Evolutionary conservation across 345 rosid species (phyloP).

Genomic region (Rhizophora apiculata): DNA sequence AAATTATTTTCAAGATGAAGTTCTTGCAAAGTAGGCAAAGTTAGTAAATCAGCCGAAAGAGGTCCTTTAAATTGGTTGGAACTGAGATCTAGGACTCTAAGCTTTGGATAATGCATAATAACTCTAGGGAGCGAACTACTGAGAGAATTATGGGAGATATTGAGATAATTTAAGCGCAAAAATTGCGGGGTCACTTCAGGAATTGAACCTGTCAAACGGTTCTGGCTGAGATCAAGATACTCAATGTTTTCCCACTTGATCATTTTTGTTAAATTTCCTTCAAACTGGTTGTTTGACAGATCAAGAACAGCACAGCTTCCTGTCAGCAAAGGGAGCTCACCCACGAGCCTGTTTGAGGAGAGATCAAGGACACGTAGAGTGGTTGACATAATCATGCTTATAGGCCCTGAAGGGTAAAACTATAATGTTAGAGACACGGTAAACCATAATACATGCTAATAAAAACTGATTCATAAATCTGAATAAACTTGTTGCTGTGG

Average conservation of each 20-base stretch:
- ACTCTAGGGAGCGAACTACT: conserved; percentile 59
- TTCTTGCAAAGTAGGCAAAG: conserved; percentile 67
- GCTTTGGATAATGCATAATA: conserved; percentile 68
- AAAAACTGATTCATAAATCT: not conserved
- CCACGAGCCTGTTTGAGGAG: conserved; percentile 70
- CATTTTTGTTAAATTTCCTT: conserved; percentile 74
- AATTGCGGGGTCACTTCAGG: conserved; percentile 78
- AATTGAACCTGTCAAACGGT: conserved; percentile 62
- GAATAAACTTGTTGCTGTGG: too few species aligned
- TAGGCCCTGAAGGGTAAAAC: conserved; percentile 57
- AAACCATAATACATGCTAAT: not conserved
- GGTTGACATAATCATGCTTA: conserved; percentile 78
- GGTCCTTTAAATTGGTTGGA: conserved; percentile 68
- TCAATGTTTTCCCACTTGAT: conserved; percentile 78
- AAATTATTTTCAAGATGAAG: conserved; percentile 67
- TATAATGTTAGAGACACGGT: conserved; percentile 15
- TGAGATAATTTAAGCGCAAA: conserved; percentile 83
- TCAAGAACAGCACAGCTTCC: conserved; percentile 78
- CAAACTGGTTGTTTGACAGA: conserved; percentile 79
- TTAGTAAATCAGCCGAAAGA: conserved; percentile 53
- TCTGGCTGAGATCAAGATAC: conserved; percentile 85
- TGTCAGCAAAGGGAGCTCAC: conserved; percentile 85
- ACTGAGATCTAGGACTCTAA: conserved; percentile 80
- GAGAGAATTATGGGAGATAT: conserved; percentile 77
- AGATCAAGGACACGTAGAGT: conserved; percentile 64